Conservation (phyloP, 78 protist genomes). For the Dictyostelium citrinum region DNA sequence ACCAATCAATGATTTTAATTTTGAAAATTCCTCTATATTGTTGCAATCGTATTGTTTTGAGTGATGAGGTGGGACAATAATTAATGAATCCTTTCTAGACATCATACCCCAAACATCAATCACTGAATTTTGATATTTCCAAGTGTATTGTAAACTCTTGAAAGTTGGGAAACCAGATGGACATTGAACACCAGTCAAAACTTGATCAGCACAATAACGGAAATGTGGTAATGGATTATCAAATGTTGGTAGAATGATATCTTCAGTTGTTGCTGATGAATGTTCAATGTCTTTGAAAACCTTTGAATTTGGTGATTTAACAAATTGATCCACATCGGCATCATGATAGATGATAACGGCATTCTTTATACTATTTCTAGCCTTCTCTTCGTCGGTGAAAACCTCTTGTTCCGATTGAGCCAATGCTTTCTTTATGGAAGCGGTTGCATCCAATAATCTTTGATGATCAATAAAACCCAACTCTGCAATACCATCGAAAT, state of each 20-base stretch:
- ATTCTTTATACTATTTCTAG: constrained; percentile 19
- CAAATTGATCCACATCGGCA: background rate
- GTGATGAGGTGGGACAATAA: constrained; percentile 6
- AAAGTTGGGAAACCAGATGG: constrained; percentile 81
- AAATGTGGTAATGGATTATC: constrained; percentile 33
- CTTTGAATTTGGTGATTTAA: background rate
- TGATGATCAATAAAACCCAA: constrained; percentile 85
- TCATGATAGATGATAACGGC: constrained; percentile 58
- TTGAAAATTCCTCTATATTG: background rate
- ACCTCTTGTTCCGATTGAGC: background rate
- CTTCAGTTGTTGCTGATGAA: constrained; percentile 35
- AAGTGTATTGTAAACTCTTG: background rate
- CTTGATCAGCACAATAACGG: constrained; percentile 40
- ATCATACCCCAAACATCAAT: constrained; percentile 67
- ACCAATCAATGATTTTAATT: constrained; percentile 10
- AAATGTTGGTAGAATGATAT: background rate
- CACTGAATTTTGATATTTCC: constrained; percentile 8
- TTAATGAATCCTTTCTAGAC: constrained; percentile 40
- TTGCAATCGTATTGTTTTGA: background rate
- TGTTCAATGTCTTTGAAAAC: background rate
- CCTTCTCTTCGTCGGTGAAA: constrained; percentile 3
- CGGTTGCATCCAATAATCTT: constrained; percentile 72
- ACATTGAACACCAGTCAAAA: constrained; percentile 24
- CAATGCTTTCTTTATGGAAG: background rate
- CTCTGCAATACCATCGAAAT: constrained; percentile 91